Percentiles rank a stretch among this genome's conserved stretches.
phyloP scores from a whole-genome alignment of 345 rosid genomes.

The Eucalyptus viminalis region DNA sequence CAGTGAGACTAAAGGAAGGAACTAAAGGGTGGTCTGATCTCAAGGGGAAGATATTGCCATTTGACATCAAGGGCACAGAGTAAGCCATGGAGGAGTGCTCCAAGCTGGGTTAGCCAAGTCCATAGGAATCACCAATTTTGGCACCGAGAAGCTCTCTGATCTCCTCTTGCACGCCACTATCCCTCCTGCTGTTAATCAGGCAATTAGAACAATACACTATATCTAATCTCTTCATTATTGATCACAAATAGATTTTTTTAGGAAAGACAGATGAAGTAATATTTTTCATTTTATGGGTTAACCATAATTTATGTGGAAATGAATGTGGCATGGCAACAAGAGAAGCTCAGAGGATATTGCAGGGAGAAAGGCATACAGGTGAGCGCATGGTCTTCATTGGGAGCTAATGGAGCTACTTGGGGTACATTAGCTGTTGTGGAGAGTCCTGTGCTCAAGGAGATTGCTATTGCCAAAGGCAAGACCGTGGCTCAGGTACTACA shows the following conservation, averaged over 20 bases:
- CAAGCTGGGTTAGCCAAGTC: conserved; percentile 7
- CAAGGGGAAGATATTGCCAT: not conserved
- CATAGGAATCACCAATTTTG: conserved; percentile 16
- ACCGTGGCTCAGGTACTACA: not conserved
- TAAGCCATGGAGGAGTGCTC: conserved; percentile 16
- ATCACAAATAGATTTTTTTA: not conserved
- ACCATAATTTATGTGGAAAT: not conserved
- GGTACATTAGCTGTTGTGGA: not conserved
- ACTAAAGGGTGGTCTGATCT: not conserved
- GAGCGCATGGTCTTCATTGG: conserved; percentile 6
- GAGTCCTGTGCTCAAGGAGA: not conserved
- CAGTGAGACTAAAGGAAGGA: conserved; percentile 6
- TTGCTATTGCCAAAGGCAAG: not conserved
- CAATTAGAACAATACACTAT: not conserved
- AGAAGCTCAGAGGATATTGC: not conserved
- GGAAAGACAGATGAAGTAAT: not conserved
- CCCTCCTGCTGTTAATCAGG: conserved; percentile 16
- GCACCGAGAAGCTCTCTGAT: not conserved
- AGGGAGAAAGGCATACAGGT: not conserved
- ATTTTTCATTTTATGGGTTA: not conserved
- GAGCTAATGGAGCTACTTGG: not conserved
- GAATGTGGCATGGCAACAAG: conserved; percentile 8
- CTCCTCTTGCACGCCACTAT: not conserved
- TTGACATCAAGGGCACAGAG: conserved; percentile 5
- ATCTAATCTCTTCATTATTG: not conserved